These are phyloP conservation scores for Thyridium curvatum DNA, from an alignment of 2,329 filamentous ascomycete genomes.

Conservation along the genomic window DNA sequence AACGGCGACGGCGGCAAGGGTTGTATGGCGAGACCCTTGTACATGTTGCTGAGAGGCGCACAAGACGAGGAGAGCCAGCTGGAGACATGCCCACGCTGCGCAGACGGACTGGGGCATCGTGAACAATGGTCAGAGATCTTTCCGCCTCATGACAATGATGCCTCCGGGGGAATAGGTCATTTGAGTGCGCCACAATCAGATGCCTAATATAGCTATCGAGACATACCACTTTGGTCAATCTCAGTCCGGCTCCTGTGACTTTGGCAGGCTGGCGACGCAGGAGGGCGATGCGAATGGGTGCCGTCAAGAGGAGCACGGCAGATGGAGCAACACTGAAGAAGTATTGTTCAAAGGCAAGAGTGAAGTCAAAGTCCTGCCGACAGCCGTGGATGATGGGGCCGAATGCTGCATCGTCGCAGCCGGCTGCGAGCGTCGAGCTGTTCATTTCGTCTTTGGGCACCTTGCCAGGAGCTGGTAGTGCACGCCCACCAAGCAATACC, in stretches of 20 bases:
- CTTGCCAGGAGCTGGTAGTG: too few species aligned
- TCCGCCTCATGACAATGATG: too few species aligned
- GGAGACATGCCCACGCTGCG: slow-evolving; percentile 18
- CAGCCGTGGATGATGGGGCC: too few species aligned
- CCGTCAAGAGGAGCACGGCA: slow-evolving; percentile 20
- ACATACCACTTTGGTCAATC: slow-evolving; percentile 19
- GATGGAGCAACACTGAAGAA: slow-evolving; percentile 24
- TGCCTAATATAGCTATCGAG: not conserved
- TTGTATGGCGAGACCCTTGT: slow-evolving; percentile 15
- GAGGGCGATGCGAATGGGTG: slow-evolving; percentile 20
- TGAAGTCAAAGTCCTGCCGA: slow-evolving; percentile 33
- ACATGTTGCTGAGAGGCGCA: slow-evolving; percentile 17
- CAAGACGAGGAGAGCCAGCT: slow-evolving; percentile 23
- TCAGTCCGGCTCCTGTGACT: slow-evolving; percentile 16
- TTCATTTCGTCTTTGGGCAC: too few species aligned
- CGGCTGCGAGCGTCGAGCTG: too few species aligned
- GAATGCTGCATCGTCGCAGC: too few species aligned
- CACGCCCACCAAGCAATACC: too few species aligned
- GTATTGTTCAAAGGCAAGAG: slow-evolving; percentile 37
- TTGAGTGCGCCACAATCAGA: too few species aligned
- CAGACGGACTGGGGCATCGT: slow-evolving; percentile 12
- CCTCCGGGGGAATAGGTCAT: too few species aligned
- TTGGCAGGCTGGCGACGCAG: slow-evolving; percentile 17
- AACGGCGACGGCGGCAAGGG: slow-evolving; percentile 22
- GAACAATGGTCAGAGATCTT: too few species aligned